Conservation (phyloP, 495 filamentous ascomycete species). For the Penicillium samsonianum region DNA sequence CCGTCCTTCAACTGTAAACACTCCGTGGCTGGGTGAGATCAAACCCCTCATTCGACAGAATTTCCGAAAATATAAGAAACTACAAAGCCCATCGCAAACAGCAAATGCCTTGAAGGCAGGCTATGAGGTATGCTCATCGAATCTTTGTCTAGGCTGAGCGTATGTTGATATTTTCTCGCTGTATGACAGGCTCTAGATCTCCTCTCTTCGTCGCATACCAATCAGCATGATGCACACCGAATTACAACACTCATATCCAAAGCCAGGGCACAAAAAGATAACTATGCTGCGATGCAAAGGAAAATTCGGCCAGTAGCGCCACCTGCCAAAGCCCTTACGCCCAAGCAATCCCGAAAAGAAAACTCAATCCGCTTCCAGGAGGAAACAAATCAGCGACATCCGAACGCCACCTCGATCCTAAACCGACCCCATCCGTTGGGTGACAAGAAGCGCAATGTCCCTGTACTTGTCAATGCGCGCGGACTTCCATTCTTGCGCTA, state of each 20-base stretch:
- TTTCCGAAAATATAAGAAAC: constrained; percentile 58
- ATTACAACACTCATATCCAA: constrained; percentile 31
- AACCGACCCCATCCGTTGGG: constrained; percentile 47
- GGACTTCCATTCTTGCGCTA: constrained; percentile 70
- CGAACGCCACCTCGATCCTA: constrained; percentile 42
- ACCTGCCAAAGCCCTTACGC: constrained; percentile 22
- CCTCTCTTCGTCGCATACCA: constrained; percentile 39
- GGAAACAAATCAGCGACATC: constrained; percentile 35
- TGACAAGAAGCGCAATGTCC: constrained; percentile 59
- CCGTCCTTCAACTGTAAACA: constrained; percentile 46
- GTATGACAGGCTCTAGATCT: constrained; percentile 39
- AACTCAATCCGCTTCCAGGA: constrained; percentile 29
- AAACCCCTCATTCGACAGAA: constrained; percentile 50
- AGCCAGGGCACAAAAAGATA: constrained; percentile 19
- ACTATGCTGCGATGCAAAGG: constrained; percentile 25
- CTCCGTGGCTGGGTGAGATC: constrained; percentile 41
- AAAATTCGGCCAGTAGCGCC: constrained; percentile 9
- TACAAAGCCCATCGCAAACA: constrained; percentile 56
- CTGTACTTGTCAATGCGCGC: constrained; percentile 56
- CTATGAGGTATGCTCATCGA: constrained; percentile 54
- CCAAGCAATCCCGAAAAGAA: constrained; percentile 31
- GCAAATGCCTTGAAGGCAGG: constrained; percentile 61
- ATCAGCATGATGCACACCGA: constrained; percentile 21
- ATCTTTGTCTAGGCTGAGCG: not conserved
- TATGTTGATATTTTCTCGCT: constrained; percentile 19